These are phyloP conservation scores for Naganishia vishniacii DNA, from an alignment of 768 basidiomycete species.

Conservation along the genomic window DNA sequence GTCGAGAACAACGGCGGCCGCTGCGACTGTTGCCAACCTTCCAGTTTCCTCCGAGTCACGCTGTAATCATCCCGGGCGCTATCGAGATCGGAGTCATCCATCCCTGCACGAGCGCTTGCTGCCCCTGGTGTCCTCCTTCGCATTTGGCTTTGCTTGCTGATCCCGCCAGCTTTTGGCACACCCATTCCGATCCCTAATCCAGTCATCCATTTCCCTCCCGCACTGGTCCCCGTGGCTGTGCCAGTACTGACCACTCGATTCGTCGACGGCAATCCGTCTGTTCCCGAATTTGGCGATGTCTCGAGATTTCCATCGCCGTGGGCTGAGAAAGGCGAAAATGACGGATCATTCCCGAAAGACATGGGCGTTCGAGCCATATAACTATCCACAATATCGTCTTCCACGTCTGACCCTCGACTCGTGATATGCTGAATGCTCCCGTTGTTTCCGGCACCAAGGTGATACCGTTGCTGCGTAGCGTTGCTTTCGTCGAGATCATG, in stretches of 20 bases:
- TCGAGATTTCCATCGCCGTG: no score
- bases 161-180: neutral
- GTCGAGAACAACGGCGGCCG: no score
- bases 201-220: neutral
- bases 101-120: neutral
- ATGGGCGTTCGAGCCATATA: slow-evolving; percentile 7
- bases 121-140: slow-evolving; percentile 3
- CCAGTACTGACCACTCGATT: no score
- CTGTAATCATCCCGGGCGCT: neutral
- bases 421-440: neutral
- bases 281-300: neutral
- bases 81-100: neutral
- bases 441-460: neutral
- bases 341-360: neutral
- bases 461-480: neutral
- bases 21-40: no score
- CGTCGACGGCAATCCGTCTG: no score
- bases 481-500: neutral
- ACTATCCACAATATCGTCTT: slow-evolving; percentile 16
- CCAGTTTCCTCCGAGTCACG: no score
- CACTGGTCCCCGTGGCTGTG: neutral
- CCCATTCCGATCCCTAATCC: slow-evolving; percentile 11
- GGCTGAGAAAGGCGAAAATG: neutral
- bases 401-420: neutral
- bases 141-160: neutral